These are phyloP conservation scores for Cercospora zeina DNA, from an alignment of 2,329 filamentous ascomycete genomes.

Conservation along the genomic window DNA sequence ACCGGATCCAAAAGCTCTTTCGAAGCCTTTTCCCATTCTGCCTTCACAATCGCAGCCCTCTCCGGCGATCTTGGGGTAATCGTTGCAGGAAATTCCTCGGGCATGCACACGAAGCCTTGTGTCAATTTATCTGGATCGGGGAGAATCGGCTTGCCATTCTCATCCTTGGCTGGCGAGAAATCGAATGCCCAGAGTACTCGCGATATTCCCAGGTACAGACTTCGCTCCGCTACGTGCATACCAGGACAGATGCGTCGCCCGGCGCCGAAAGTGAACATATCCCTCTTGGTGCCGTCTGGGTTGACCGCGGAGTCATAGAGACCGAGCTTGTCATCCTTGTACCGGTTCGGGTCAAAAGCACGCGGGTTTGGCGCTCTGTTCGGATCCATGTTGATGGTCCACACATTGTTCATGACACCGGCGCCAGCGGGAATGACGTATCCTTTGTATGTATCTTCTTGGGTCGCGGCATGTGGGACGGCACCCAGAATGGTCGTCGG, in stretches of 20 bases:
- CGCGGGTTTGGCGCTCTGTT: slow-evolving; percentile 28
- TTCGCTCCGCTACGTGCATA: slow-evolving; percentile 36
- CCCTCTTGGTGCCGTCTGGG: slow-evolving; percentile 23
- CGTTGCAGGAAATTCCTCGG: slow-evolving; percentile 42
- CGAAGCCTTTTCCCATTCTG: slow-evolving; percentile 34
- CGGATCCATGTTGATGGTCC: slow-evolving; percentile 33
- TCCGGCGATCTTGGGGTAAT: slow-evolving; percentile 43
- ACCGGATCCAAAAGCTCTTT: slow-evolving; percentile 31
- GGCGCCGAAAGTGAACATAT: slow-evolving; percentile 34
- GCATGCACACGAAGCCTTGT: slow-evolving; percentile 50
- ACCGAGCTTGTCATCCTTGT: slow-evolving; percentile 29
- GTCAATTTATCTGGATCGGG: slow-evolving; percentile 46
- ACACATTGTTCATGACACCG: slow-evolving; percentile 33
- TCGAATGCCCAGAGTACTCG: slow-evolving; percentile 52
- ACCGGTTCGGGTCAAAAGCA: slow-evolving; percentile 32
- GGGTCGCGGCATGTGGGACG: slow-evolving; percentile 32
- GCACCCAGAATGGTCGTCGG: slow-evolving; percentile 25
- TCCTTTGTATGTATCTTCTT: slow-evolving; percentile 35
- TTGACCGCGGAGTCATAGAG: slow-evolving; percentile 37
- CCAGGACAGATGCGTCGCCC: slow-evolving; percentile 39
- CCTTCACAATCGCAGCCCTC: slow-evolving; percentile 36
- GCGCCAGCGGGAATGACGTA: slow-evolving; percentile 34
- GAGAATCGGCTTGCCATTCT: slow-evolving; percentile 39
- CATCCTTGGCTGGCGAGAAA: slow-evolving; percentile 39
- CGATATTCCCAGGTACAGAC: slow-evolving; percentile 42